Evolutionary conservation across 352 stramenopile genomes (phyloP).

Genomic region (Phytophthora pluvialis): DNA sequence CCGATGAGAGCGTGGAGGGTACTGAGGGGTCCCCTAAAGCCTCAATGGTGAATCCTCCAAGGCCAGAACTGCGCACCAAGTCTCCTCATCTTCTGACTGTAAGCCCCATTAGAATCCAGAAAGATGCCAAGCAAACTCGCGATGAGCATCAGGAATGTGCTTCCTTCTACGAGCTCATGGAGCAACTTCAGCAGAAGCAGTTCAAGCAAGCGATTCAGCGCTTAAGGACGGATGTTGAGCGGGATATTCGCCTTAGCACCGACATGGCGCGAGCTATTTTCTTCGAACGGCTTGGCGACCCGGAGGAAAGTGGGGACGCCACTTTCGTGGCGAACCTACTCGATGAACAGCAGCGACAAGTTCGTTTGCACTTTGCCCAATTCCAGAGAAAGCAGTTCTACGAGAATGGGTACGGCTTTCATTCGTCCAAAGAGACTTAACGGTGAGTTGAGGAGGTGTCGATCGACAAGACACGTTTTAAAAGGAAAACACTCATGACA

Average conservation of each 20-base stretch:
- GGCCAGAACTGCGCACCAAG: background rate
- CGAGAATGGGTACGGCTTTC: conserved; percentile 1
- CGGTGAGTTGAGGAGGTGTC: too few species aligned
- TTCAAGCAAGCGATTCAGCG: conserved; percentile 16
- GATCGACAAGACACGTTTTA: too few species aligned
- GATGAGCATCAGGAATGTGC: conserved; percentile 15
- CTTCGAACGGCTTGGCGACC: conserved; percentile 20
- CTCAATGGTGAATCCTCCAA: background rate
- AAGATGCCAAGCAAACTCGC: background rate
- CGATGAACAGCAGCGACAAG: conserved; percentile 17
- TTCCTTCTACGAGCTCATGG: conserved; percentile 5
- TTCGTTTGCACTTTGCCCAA: conserved; percentile 10
- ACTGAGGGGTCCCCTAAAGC: background rate
- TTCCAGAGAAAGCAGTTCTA: conserved; percentile 15
- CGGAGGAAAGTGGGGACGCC: conserved; percentile 14
- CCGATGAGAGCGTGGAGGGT: conserved; percentile 2
- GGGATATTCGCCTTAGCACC: conserved; percentile 9
- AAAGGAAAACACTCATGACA: background rate
- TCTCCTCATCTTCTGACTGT: background rate
- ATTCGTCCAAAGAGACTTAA: background rate
- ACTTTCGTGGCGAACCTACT: conserved; percentile 25
- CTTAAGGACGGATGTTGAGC: conserved; percentile 23
- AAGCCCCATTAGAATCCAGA: background rate
- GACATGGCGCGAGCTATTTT: conserved; percentile 15
- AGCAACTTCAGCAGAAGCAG: conserved; percentile 22